These are phyloP conservation scores for Neofusicoccum laricinum DNA, from an alignment of 2,329 filamentous ascomycete species.

Conservation along the genomic window DNA sequence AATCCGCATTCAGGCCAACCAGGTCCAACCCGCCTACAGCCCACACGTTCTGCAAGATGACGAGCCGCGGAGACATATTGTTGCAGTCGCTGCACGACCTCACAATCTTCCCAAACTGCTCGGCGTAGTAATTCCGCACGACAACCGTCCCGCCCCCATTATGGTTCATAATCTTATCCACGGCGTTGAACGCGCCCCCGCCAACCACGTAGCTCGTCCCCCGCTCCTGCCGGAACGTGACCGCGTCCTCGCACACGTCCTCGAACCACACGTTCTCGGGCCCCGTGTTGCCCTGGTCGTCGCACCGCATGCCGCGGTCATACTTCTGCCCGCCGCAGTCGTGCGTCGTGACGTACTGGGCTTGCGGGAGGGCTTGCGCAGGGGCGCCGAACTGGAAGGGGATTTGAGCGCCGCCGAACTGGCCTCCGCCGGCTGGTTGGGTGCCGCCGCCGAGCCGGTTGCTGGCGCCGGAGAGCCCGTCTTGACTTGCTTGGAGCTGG, in stretches of 20 bases:
- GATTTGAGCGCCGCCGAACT: neutral
- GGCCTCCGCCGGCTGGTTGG: no score
- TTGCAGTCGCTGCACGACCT: neutral
- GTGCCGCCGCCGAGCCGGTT: no score
- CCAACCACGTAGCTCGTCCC: slow-evolving; percentile 21
- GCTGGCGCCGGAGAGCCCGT: no score
- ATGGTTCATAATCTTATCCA: slow-evolving; percentile 26
- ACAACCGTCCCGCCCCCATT: neutral
- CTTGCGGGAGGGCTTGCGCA: neutral
- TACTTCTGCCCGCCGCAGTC: neutral
- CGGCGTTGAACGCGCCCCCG: slow-evolving; percentile 25
- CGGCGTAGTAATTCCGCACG: neutral
- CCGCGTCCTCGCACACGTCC: slow-evolving; percentile 35
- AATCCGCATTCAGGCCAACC: neutral
- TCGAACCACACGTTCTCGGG: slow-evolving; percentile 30
- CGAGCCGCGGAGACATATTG: neutral
- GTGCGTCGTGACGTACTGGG: neutral
- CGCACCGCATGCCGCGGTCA: neutral
- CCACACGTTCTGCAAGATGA: neutral
- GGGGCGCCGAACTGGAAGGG: neutral
- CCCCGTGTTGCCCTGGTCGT: neutral
- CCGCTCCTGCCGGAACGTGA: neutral
- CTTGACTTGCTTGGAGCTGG: no score
- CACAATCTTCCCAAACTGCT: neutral
- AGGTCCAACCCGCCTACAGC: neutral